Conservation (phyloP, 75 land plant genomes). For the Adiantum capillusveneris region DNA sequence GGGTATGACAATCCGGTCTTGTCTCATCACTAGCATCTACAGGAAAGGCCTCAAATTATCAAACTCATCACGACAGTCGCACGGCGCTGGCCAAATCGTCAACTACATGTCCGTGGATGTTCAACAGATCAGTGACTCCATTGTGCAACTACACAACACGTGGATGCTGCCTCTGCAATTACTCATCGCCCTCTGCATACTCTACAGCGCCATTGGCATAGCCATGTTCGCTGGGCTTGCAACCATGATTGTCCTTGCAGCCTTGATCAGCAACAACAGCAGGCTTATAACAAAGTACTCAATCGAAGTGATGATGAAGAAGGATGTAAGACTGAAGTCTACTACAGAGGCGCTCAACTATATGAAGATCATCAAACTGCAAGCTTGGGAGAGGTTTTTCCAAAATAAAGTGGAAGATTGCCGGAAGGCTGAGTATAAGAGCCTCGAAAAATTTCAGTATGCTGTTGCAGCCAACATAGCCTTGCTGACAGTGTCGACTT, state of each 20-base stretch:
- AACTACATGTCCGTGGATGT: constrained; percentile 97
- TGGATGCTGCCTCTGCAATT: constrained; percentile 43
- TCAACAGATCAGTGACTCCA: constrained; percentile 85
- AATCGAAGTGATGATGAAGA: constrained; percentile 45
- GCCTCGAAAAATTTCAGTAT: constrained; percentile 58
- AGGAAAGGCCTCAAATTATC: constrained; percentile 76
- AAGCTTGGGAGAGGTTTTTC: constrained; percentile 94
- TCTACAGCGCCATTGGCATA: constrained; percentile 53
- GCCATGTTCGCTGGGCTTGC: constrained; percentile 46
- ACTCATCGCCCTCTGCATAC: constrained; percentile 18
- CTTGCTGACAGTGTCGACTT: constrained; percentile 53
- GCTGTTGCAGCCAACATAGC: constrained; percentile 55
- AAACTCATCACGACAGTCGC: constrained; percentile 65
- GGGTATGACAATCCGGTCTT: constrained; percentile 70
- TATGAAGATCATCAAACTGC: constrained; percentile 93
- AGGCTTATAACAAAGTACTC: constrained; percentile 39
- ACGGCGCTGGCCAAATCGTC: constrained; percentile 89
- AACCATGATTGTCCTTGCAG: constrained; percentile 31
- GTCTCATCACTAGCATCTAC: constrained; percentile 68
- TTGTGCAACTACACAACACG: constrained; percentile 70
- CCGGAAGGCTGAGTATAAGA: constrained; percentile 49
- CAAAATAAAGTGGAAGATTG: constrained; percentile 38
- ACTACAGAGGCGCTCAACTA: constrained; percentile 79
- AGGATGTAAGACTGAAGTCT: constrained; percentile 84
- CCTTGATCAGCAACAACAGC: constrained; percentile 32